A percentile compares a stretch with the other conserved stretches of the same genome.
phyloP scores from a whole-genome alignment of 352 stramenopile species.

The Blastocystis sp. region DNA sequence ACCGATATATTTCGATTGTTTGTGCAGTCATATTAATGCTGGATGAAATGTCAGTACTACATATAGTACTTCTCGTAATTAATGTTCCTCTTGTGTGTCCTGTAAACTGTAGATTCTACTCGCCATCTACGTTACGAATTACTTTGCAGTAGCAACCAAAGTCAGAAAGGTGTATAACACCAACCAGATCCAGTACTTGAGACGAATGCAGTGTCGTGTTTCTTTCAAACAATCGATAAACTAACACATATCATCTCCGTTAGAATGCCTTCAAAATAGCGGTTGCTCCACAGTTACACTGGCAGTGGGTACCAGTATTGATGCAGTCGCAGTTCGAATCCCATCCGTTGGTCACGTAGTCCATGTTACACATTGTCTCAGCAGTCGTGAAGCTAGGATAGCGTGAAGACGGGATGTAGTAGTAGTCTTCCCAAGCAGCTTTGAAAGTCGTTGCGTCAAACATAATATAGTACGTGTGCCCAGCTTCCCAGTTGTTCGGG shows the following conservation, averaged over 20 bases:
- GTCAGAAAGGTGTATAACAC: neutral
- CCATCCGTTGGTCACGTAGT: slow-evolving; percentile 51
- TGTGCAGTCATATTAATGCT: neutral
- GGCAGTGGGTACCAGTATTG: slow-evolving; percentile 50
- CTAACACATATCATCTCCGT: neutral
- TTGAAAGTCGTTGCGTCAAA: slow-evolving; percentile 49
- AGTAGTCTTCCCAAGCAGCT: slow-evolving; percentile 2
- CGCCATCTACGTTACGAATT: neutral
- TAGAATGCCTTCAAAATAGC: slow-evolving; percentile 58
- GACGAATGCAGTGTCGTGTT: neutral
- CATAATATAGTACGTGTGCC: slow-evolving; percentile 22
- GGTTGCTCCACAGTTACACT: slow-evolving; percentile 50
- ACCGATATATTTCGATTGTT: too few species aligned
- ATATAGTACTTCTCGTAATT: too few species aligned
- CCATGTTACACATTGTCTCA: slow-evolving; percentile 15
- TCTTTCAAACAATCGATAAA: slow-evolving; percentile 22
- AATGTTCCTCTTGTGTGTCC: too few species aligned
- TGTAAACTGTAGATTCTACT: neutral
- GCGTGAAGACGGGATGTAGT: neutral
- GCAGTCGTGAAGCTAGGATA: slow-evolving; percentile 51
- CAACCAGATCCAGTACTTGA: neutral
- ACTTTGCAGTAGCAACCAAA: neutral
- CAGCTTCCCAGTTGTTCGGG: neutral
- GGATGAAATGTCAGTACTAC: too few species aligned
- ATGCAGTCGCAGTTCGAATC: slow-evolving; percentile 24